Base-by-base conservation (phyloP, 208 protist species). In the Lotmaria passim region DNA sequence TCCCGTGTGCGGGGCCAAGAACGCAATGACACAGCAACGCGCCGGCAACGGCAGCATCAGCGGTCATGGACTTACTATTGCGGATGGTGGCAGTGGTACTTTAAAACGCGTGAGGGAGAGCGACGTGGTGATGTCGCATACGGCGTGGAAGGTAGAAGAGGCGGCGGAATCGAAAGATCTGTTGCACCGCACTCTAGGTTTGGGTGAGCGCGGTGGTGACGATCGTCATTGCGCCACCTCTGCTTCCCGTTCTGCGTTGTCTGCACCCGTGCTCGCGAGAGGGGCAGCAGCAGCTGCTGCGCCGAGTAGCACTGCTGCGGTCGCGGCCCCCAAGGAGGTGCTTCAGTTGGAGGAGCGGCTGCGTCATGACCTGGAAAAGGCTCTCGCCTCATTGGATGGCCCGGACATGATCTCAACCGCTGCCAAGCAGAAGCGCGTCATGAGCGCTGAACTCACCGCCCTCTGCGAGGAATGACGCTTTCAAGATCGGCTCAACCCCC, bases 1-100 rank as follows among this genome's bases (percentile, higher is more conserved):
- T 61, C 83, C 82, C 11, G 86, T 95, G 36, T 95, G 90, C 55
- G 89, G 89, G 28, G 60, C 31, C 5, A 61, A 28, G 48, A 52
- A 6, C 36, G 30, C 33, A 3, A 7, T 46, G 31, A 5, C 3
- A 26, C 34, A 43, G 23, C 43, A 60, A 28, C 38, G 17, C n/a
- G n/a, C n/a, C n/a, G n/a, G n/a, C n/a, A n/a, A n/a, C 44, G 28
- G 30, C 31, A 30, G 31, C n/a, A 34, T 24, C 21, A 30, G 24
- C 19, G 36, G 47, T 28, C 24, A 30, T n/a, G n/a, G n/a, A n/a
- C n/a, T n/a, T n/a, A n/a, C n/a, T 24, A 2, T 4, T n/a, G 26
- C 26, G 26, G 39, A 43, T 6, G n/a, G 12, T 17, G 23, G 56
- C 5, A 14, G 21, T 8, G 58, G 41, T 17, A 12, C n/a, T 7